A percentile compares a stretch with the other conserved stretches of the same genome.
These are phyloP conservation scores for Puccinia hordei DNA, from an alignment of 1,284 basidiomycete species.

Conservation along the genomic window DNA sequence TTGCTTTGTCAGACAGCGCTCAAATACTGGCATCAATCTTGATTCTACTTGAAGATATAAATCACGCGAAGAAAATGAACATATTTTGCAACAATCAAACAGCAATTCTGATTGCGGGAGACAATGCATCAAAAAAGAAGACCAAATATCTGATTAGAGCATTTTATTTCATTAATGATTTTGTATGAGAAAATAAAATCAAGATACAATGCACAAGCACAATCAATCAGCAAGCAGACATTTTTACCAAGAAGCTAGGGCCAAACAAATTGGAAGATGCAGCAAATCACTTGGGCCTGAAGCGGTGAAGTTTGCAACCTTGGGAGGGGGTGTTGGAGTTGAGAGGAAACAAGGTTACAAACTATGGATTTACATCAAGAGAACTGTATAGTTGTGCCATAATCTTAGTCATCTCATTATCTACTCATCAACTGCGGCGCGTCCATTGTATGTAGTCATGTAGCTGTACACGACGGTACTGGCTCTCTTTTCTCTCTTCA, in stretches of 20 bases:
- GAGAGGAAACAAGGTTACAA: no score
- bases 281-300: not conserved
- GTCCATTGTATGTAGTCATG: no score
- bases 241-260: not conserved
- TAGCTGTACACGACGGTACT: no score
- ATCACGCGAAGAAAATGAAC: not conserved
- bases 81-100: slow-evolving; percentile 25
- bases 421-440: no score
- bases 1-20: not conserved
- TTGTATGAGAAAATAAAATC: slow-evolving; percentile 9
- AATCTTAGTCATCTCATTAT: no score
- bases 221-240: not conserved
- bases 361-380: no score
- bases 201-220: slow-evolving; percentile 19
- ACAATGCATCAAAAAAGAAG: slow-evolving; percentile 28
- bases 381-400: no score
- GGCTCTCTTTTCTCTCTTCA: no score
- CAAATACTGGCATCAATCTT: not conserved
- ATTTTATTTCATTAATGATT: slow-evolving; percentile 31
- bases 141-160: not conserved
- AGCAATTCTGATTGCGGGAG: slow-evolving; percentile 7
- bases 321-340: not conserved
- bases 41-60: not conserved
- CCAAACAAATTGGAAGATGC: not conserved
- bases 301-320: not conserved